Percentiles rank a stretch among this genome's conserved stretches.
These are phyloP conservation scores for Wallemia ichthyophaga DNA, from an alignment of 1,284 basidiomycete genomes.

Conservation along the genomic window DNA sequence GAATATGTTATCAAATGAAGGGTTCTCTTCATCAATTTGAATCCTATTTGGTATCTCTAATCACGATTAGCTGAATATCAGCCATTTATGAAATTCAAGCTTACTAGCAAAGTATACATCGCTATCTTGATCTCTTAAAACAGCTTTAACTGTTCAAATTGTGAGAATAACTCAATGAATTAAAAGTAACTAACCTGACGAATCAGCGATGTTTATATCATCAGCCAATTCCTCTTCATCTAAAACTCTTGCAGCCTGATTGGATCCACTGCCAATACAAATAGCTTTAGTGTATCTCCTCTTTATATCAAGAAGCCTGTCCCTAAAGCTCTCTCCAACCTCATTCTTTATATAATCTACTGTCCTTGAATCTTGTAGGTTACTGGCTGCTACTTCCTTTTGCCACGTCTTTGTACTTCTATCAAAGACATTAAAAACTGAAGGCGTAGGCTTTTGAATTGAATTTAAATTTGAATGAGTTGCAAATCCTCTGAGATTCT, in stretches of 20 bases:
- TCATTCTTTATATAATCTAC: conserved; percentile 84
- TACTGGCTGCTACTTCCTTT: conserved; percentile 38
- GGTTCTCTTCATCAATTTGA: conserved; percentile 43
- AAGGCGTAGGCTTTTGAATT: conserved; percentile 2
- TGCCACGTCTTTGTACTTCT: conserved; percentile 51
- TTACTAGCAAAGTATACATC: conserved; percentile 41
- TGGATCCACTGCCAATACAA: conserved; percentile 13
- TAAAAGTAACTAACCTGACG: conserved; percentile 30
- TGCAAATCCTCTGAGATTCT: not conserved
- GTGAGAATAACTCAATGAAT: not conserved
- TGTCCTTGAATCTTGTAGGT: conserved; percentile 30
- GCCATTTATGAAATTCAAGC: not conserved
- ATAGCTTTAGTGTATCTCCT: conserved; percentile 11
- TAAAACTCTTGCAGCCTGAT: conserved; percentile 7
- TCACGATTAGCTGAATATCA: not conserved
- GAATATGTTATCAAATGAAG: conserved; percentile 26
- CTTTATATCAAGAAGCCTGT: conserved; percentile 11
- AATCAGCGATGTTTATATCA: conserved; percentile 63
- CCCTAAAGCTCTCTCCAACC: conserved; percentile 44
- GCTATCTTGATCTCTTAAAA: conserved; percentile 34
- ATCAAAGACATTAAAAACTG: conserved; percentile 36
- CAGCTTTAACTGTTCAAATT: conserved; percentile 22
- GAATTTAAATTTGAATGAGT: not conserved
- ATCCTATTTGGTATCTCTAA: conserved; percentile 39
- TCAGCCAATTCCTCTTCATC: conserved; percentile 8